These are phyloP conservation scores for Schizopora paradoxa DNA, from an alignment of 1,284 basidiomycete genomes.

Conservation along the genomic window DNA sequence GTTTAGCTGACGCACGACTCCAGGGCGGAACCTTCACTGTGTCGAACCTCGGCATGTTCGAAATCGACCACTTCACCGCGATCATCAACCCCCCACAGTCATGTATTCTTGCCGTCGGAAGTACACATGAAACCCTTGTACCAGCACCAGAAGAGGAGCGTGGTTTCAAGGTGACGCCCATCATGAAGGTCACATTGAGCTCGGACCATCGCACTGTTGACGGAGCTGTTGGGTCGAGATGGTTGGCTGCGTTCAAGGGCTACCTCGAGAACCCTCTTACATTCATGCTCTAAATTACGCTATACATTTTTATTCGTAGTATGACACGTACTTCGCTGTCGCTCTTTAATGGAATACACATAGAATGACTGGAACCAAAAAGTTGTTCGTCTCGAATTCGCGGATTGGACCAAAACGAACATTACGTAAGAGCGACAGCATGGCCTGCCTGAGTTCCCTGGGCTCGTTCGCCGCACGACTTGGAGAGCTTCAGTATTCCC, in stretches of 20 bases:
- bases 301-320: too few species aligned
- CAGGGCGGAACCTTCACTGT: conserved; percentile 98
- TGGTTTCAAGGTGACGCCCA: conserved; percentile 86
- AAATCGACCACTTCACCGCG: conserved; percentile 92
- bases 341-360: too few species aligned
- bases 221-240: conserved; percentile 86
- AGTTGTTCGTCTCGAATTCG: too few species aligned
- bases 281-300: conserved; percentile 72
- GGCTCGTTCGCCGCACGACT: too few species aligned
- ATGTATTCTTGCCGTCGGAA: conserved; percentile 94
- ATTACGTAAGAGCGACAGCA: too few species aligned
- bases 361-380: too few species aligned
- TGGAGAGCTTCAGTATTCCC: too few species aligned
- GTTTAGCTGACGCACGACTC: background rate
- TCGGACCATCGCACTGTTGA: conserved; percentile 95
- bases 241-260: conserved; percentile 92
- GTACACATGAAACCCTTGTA: conserved; percentile 83
- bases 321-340: too few species aligned
- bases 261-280: conserved; percentile 96
- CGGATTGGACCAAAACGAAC: too few species aligned
- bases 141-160: conserved; percentile 86
- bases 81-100: conserved; percentile 99
- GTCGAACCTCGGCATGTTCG: conserved; percentile 99
- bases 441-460: too few species aligned
- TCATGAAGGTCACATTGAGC: conserved; percentile 96